Evolutionary conservation across 208 protist species (phyloP), one percentile per base, ranked within the genome.

Genomic region (Trypanosoma rangeli): DNA sequence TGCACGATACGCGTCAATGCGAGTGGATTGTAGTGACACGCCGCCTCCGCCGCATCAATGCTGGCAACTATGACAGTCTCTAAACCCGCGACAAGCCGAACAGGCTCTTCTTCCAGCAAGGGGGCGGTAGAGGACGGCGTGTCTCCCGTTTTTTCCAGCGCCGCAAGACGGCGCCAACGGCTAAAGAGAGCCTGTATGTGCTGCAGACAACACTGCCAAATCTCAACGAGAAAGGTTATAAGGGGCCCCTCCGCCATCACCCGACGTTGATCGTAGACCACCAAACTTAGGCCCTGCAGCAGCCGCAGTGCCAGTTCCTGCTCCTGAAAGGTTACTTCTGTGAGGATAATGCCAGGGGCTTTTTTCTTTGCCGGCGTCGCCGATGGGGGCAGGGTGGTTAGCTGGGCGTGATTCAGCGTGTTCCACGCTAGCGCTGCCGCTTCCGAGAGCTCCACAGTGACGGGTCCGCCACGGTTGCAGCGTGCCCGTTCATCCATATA

Each of bases 11-110:
- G 83, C 0, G 77, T 84, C 18, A 94, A 76, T n/a, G 74, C 76
- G 24, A 78, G 61, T 24, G 89, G 82, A 73, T 89, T 88, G 83
- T 96, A 96, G 79, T 96, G 91, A 77, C 91, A 96, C 16, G 83
- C 82, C 26, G 89, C 88, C 79, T 94, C 91, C 24, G 93, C 79
- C 18, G 82, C 83, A 46, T 96, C 88, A 12, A 94, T 80, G 33
- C 83, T 73, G 7, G 91, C 86, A 15, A 94, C 53, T 5, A 96
- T 44, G 13, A 93, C 84, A 20, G 69, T 75, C 52, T 83, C 69
- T 44, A 89, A 73, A 16, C 72, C 76, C 0, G 67, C 29, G 26
- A 87, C 68, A 13, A 93, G 65, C 10, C 71, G 66, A n/a, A 92
- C 79, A 26, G 61, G 65, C 50, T 61, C 65, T 10, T 70, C 68